phyloP scores from a whole-genome alignment of 2,329 filamentous ascomycete genomes.

The Periconia digitata region DNA sequence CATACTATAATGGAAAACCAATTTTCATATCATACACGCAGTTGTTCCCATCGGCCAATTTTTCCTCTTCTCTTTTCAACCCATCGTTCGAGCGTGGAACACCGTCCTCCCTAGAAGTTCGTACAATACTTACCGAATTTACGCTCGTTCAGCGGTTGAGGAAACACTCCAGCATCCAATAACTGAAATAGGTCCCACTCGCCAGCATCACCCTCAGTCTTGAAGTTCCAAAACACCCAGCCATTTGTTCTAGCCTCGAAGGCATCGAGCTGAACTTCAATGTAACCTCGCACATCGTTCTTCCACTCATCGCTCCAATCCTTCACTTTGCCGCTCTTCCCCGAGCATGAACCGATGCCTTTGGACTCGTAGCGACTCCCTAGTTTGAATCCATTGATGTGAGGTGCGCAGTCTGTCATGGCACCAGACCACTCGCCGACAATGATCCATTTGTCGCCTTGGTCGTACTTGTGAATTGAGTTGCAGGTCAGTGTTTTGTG shows the following conservation, averaged over 20 bases:
- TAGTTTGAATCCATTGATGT: constrained; percentile 48
- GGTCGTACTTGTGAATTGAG: constrained; percentile 51
- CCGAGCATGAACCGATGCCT: constrained; percentile 56
- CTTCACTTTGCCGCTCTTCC: constrained; percentile 52
- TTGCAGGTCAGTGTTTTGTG: constrained; percentile 61
- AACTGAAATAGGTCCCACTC: constrained; percentile 58
- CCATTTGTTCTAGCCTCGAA: constrained; percentile 55
- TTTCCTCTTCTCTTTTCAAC: neutral
- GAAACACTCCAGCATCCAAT: constrained; percentile 54
- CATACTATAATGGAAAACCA: neutral
- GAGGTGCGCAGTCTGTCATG: constrained; percentile 60
- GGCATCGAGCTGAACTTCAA: constrained; percentile 57
- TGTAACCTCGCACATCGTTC: constrained; percentile 52
- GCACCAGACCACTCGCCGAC: constrained; percentile 70
- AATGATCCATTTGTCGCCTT: constrained; percentile 64
- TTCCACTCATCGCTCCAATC: constrained; percentile 51
- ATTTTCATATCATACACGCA: neutral
- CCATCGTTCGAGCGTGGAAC: neutral
- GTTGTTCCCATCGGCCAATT: neutral
- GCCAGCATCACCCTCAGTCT: constrained; percentile 52
- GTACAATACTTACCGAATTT: constrained; percentile 32
- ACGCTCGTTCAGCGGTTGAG: constrained; percentile 35
- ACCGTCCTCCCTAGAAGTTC: constrained; percentile 17
- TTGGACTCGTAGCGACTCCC: constrained; percentile 61
- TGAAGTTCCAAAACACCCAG: constrained; percentile 63